These are phyloP conservation scores for Teratosphaeria epicoccoides DNA, from an alignment of 2,329 filamentous ascomycete genomes.

Conservation along the genomic window DNA sequence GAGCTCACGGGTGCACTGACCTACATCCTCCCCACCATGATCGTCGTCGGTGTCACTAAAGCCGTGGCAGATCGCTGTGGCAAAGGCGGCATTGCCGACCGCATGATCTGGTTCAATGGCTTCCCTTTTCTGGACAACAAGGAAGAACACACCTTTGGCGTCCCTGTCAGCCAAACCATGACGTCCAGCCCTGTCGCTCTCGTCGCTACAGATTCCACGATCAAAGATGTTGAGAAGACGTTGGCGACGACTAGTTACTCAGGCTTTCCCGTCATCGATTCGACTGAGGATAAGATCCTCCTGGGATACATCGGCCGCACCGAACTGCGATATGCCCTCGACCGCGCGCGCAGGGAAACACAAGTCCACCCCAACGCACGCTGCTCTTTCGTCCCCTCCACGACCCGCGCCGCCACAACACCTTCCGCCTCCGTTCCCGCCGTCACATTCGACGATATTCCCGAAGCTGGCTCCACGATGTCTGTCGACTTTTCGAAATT, in stretches of 20 bases:
- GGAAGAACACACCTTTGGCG: conserved; percentile 92
- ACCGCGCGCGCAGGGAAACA: conserved; percentile 61
- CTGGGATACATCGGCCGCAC: conserved; percentile 89
- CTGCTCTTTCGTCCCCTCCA: conserved; percentile 57
- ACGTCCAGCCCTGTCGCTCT: conserved; percentile 64
- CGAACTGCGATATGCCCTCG: conserved; percentile 82
- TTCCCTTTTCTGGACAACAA: conserved; percentile 97
- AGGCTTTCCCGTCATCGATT: conserved; percentile 84
- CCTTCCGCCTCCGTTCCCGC: conserved; percentile 26
- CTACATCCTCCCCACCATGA: conserved; percentile 93
- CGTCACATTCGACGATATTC: conserved; percentile 49
- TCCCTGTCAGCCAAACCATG: conserved; percentile 79
- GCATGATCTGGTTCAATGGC: conserved; percentile 98
- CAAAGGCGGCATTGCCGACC: conserved; percentile 93
- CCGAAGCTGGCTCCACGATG: conserved; percentile 43
- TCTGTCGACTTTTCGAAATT: conserved; percentile 74
- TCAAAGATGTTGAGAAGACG: conserved; percentile 67
- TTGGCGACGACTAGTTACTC: conserved; percentile 73
- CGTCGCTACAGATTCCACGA: conserved; percentile 60
- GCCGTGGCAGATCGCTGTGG: conserved; percentile 81
- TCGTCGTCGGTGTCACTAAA: conserved; percentile 94
- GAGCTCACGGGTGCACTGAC: conserved; percentile 92
- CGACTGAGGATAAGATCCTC: conserved; percentile 57
- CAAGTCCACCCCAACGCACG: conserved; percentile 55
- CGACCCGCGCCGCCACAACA: conserved; percentile 18